Evolutionary conservation across 139 green algal genomes (phyloP).

Genomic region (Volvox reticuliferus): DNA sequence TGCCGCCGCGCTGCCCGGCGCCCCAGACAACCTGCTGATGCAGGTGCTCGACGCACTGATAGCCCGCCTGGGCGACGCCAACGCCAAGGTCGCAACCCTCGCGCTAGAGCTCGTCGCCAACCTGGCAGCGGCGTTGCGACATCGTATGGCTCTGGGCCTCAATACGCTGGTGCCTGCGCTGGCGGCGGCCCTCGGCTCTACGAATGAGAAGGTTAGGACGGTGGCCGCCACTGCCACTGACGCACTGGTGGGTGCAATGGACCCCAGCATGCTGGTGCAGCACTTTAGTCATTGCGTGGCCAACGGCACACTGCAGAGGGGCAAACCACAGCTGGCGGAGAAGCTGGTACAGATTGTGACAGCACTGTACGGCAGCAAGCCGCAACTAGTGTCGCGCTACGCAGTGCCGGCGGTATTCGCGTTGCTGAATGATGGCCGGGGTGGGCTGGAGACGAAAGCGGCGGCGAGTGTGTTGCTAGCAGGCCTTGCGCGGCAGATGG

Average conservation of each 20-base stretch:
- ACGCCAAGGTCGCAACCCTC: constrained; percentile 70
- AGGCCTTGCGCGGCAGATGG: constrained; percentile 50
- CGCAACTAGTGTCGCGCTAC: constrained; percentile 62
- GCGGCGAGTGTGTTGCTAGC: constrained; percentile 45
- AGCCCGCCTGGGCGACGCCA: constrained; percentile 64
- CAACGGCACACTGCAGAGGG: constrained; percentile 57
- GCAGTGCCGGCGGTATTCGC: constrained; percentile 45
- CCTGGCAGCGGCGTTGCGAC: constrained; percentile 7
- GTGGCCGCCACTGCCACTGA: constrained; percentile 54
- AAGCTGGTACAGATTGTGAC: constrained; percentile 60
- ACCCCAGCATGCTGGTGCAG: constrained; percentile 67
- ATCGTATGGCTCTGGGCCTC: constrained; percentile 54
- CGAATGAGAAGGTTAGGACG: constrained; percentile 69
- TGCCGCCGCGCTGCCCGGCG: constrained; percentile 28
- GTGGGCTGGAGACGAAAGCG: constrained; percentile 43
- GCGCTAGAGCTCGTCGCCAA: constrained; percentile 53
- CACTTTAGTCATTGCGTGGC: constrained; percentile 70
- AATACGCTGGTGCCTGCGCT: constrained; percentile 75
- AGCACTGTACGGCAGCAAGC: constrained; percentile 48
- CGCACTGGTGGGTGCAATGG: constrained; percentile 49
- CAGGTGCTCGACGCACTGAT: constrained; percentile 40
- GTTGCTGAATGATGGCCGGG: constrained; percentile 45
- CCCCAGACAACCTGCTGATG: constrained; percentile 52
- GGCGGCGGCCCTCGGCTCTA: constrained; percentile 62
- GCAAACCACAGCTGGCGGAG: constrained; percentile 67